Base-by-base conservation (phyloP, 78 protist genomes). In the Dictyostelium purpureum region DNA sequence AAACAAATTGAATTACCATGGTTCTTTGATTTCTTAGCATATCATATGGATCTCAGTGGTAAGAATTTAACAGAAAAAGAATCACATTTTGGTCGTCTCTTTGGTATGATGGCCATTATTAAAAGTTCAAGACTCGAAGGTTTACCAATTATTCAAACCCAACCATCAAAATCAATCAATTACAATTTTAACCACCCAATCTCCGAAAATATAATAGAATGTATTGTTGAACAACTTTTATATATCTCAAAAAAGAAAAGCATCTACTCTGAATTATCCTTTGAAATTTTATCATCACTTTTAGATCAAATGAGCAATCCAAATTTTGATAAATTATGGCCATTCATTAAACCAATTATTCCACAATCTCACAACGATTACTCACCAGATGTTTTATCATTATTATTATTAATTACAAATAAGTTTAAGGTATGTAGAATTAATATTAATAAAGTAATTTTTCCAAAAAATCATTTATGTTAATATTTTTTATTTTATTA, bases 91-190 rank as follows among this genome's bases (percentile, higher is more conserved):
- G 92, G 82, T 45, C 77, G 92, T 66, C 35, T 85, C 31, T 85
- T 85, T 59, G 92, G 83, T 73, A 54, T 85, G 9, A 85, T 85
- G 92, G 79, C 92, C 10, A 45, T 85, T 37, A 73, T 85, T 37
- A 52, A 37, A 33, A 73, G 82, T 21, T 28, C 63, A 9, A 47
- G 92, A 28, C 40, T 85, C 16, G 63, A 59, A n/a, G 65, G 63
- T 40, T 37, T 24, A 35, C 9, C 49, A 31, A 77, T 57, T 12
- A 24, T 56, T 24, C 70, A 42, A 63, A 19, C 14, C 9, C 67
- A 54, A 43, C 92, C 92, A 21, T 71, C 92, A 79, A 85, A 85
- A 45, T 73, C 83, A 9, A 71, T 74, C 59, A 73, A 42, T 61
- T 85, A 85, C 56, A 63, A 85, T 35, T 59, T 33, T 66, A 85